These are phyloP conservation scores for Penicillium nordicum DNA, from an alignment of 2,329 filamentous ascomycete species.

Conservation along the genomic window DNA sequence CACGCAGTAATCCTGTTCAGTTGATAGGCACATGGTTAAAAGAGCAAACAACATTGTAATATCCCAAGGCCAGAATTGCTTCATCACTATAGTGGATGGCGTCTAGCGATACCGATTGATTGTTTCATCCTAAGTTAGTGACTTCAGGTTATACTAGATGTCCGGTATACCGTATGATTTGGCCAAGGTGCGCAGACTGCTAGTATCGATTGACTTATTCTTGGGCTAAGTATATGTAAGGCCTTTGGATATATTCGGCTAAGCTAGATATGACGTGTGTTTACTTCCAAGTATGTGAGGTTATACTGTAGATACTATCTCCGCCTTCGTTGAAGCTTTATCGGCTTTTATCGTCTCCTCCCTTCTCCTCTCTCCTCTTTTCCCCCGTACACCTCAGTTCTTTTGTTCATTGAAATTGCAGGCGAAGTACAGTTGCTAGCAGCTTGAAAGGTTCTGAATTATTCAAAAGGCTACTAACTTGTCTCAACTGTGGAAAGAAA, in stretches of 20 bases:
- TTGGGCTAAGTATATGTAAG: not conserved
- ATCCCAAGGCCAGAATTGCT: too few relatives aligned
- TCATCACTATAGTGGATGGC: too few relatives aligned
- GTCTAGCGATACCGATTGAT: not conserved
- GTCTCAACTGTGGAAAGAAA: not conserved
- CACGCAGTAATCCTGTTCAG: too few relatives aligned
- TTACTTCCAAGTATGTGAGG: not conserved
- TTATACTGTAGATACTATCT: not conserved
- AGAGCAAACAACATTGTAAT: too few relatives aligned
- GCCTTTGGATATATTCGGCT: too few relatives aligned
- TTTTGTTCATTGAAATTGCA: not conserved
- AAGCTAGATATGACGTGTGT: not conserved
- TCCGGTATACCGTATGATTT: too few relatives aligned
- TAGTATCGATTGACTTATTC: not conserved
- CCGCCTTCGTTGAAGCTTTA: not conserved
- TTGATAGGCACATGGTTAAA: too few relatives aligned
- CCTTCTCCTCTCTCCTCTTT: too few relatives aligned
- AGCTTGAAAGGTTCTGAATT: not conserved
- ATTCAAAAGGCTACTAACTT: not conserved
- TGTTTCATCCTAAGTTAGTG: not conserved
- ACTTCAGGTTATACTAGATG: too few relatives aligned
- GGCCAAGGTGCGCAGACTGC: not conserved
- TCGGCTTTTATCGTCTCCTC: not conserved
- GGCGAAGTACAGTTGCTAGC: not conserved
- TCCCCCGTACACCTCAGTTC: not conserved